Percentiles rank a stretch among this genome's conserved stretches.
These are phyloP conservation scores for Brasilioporus rufonigricans DNA, from an alignment of 768 basidiomycete genomes.

Conservation along the genomic window DNA sequence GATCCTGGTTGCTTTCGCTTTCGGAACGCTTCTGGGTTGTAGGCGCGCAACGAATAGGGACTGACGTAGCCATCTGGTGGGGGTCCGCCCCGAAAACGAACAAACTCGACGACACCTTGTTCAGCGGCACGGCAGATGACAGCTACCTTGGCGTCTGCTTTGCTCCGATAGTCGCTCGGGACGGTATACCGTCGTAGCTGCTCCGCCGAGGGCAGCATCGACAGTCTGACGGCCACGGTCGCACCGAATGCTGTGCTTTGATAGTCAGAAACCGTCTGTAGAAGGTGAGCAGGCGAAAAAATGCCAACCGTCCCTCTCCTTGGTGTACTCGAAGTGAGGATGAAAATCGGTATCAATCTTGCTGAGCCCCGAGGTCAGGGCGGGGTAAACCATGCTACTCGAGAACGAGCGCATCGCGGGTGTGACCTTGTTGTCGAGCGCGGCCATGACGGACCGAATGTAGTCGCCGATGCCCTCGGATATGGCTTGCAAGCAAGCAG, in stretches of 20 bases:
- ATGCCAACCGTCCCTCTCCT: conserved; percentile 51
- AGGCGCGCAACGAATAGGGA: conserved; percentile 31
- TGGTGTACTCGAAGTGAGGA: conserved; percentile 40
- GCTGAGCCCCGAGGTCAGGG: conserved; percentile 43
- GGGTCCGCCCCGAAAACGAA: conserved; percentile 50
- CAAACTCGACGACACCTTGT: conserved; percentile 55
- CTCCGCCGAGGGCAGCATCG: conserved; percentile 27
- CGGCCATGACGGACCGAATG: conserved; percentile 44
- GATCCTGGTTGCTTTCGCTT: conserved; percentile 39
- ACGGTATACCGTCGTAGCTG: conserved; percentile 46
- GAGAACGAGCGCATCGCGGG: conserved; percentile 44
- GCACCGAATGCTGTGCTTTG: conserved; percentile 52
- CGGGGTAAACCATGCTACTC: conserved; percentile 43
- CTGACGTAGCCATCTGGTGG: conserved; percentile 42
- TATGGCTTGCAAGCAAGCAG: conserved; percentile 64
- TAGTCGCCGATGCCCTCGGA: conserved; percentile 59
- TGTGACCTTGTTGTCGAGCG: conserved; percentile 46
- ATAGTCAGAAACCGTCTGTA: neutral
- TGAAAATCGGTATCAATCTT: conserved; percentile 40
- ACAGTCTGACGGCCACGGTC: conserved; percentile 43
- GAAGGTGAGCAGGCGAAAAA: neutral
- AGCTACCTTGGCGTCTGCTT: conserved; percentile 61
- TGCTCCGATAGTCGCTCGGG: conserved; percentile 50
- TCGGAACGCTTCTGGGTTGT: conserved; percentile 25
- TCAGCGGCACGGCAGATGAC: conserved; percentile 52